phyloP scores from a whole-genome alignment of 179 eudicot species.

The Silene coronaria region DNA sequence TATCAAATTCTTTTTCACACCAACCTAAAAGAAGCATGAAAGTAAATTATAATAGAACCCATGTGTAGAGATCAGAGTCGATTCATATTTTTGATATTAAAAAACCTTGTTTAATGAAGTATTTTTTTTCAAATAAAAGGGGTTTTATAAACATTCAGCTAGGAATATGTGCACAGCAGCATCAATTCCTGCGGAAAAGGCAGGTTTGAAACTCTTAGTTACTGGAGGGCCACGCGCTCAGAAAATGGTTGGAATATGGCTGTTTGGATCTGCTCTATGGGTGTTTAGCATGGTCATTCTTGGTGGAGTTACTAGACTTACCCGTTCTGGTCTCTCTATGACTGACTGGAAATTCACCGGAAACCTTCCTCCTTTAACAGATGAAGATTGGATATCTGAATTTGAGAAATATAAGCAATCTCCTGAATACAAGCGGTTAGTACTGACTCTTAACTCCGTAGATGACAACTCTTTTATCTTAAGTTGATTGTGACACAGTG shows the following conservation, averaged over 20 bases:
- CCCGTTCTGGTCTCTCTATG: conserved; percentile 94
- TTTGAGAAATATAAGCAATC: conserved; percentile 94
- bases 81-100: background rate
- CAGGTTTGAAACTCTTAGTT: conserved; percentile 62
- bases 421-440: conserved; percentile 83
- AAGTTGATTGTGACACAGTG: background rate
- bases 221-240: conserved; percentile 85
- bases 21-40: background rate
- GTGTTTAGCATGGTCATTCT: conserved; percentile 95
- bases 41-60: background rate
- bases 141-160: conserved; percentile 28
- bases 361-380: conserved; percentile 73
- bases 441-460: conserved; percentile 18
- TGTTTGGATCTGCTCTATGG: conserved; percentile 93
- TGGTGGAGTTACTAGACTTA: conserved; percentile 86
- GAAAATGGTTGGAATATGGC: conserved; percentile 88
- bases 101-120: background rate
- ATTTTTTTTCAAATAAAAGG: conserved; percentile 28
- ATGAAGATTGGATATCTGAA: conserved; percentile 71
- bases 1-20: background rate
- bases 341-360: conserved; percentile 97
- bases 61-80: background rate
- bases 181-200: conserved; percentile 38
- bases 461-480: conserved; percentile 4
- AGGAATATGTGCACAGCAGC: conserved; percentile 58